Conservation (phyloP, 1,284 basidiomycete genomes). For the Exobasidium rhododendri region DNA sequence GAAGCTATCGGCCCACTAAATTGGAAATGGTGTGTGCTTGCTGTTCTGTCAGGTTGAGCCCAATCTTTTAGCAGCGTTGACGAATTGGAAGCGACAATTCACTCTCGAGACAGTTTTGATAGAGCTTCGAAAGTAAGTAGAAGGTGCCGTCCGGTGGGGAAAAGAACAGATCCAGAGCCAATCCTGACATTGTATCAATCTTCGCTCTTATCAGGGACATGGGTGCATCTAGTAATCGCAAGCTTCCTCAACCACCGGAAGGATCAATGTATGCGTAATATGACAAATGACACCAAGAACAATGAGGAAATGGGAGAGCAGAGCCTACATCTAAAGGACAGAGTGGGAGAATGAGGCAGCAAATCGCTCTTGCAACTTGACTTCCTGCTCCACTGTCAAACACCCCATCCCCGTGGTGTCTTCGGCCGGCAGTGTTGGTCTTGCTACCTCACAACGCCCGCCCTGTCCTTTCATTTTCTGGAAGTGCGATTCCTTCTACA, state of each 20-base stretch:
- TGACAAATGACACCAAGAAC: not conserved
- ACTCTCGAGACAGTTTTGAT: conserved; percentile 51
- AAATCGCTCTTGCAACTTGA: too few relatives aligned
- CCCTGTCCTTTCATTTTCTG: too few relatives aligned
- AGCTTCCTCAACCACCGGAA: conserved; percentile 90
- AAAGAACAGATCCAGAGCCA: not conserved
- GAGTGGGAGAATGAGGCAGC: too few relatives aligned
- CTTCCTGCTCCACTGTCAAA: conserved; percentile 28
- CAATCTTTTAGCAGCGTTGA: conserved; percentile 39
- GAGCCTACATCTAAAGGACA: too few relatives aligned
- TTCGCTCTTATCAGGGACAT: conserved; percentile 82
- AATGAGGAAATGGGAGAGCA: not conserved
- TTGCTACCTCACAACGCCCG: too few relatives aligned
- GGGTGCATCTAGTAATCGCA: conserved; percentile 84
- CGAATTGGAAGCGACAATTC: conserved; percentile 48
- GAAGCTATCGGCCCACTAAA: too few relatives aligned
- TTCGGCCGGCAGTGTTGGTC: not conserved
- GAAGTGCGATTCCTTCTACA: too few relatives aligned
- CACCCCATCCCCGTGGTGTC: not conserved
- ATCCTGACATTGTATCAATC: not conserved
- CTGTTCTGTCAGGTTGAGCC: conserved; percentile 20
- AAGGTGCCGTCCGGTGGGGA: not conserved
- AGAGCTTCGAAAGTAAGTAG: conserved; percentile 49
- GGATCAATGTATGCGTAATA: conserved; percentile 58
- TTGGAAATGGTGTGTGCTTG: not conserved